phyloP scores from a whole-genome alignment of 2,329 filamentous ascomycete species.

The Albifimbria verrucaria region DNA sequence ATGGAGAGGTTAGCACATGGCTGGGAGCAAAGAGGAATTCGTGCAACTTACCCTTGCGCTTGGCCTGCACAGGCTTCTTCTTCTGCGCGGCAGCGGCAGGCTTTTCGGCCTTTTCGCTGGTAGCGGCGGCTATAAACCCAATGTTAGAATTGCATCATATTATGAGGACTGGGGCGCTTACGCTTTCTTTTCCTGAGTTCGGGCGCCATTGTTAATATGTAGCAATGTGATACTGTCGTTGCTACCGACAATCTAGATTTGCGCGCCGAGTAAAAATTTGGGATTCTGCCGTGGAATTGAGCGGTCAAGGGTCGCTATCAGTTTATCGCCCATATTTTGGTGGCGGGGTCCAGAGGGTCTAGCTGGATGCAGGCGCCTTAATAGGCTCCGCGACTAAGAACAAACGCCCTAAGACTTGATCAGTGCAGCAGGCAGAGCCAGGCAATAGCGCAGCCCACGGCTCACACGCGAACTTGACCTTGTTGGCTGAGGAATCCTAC shows the following conservation, averaged over 20 bases:
- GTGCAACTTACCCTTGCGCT: slow-evolving; percentile 30
- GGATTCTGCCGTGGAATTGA: slow-evolving; percentile 31
- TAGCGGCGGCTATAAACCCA: not conserved
- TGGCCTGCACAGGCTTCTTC: slow-evolving; percentile 21
- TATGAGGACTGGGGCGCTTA: slow-evolving; percentile 10
- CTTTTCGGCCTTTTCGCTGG: slow-evolving; percentile 27
- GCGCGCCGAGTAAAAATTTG: slow-evolving; percentile 25
- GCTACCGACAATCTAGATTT: slow-evolving; percentile 13
- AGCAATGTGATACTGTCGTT: slow-evolving; percentile 7
- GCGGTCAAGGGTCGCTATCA: slow-evolving; percentile 27
- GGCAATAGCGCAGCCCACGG: no score
- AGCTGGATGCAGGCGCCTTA: not conserved
- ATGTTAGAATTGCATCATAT: slow-evolving; percentile 15
- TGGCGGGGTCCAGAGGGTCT: not conserved
- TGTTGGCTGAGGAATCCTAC: no score
- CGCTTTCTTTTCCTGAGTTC: slow-evolving; percentile 39
- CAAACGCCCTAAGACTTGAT: no score
- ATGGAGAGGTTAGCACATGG: slow-evolving; percentile 17
- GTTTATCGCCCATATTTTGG: slow-evolving; percentile 12
- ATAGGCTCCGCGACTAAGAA: no score
- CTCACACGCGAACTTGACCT: no score
- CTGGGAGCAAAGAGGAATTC: not conserved
- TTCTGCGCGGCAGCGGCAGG: slow-evolving; percentile 16
- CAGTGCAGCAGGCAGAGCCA: no score
- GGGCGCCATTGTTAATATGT: slow-evolving; percentile 37